A percentile compares a stretch with the other conserved stretches of the same genome.
These are phyloP conservation scores for Tympanopsis confertula DNA, from an alignment of 2,329 filamentous ascomycete genomes.

Conservation along the genomic window DNA sequence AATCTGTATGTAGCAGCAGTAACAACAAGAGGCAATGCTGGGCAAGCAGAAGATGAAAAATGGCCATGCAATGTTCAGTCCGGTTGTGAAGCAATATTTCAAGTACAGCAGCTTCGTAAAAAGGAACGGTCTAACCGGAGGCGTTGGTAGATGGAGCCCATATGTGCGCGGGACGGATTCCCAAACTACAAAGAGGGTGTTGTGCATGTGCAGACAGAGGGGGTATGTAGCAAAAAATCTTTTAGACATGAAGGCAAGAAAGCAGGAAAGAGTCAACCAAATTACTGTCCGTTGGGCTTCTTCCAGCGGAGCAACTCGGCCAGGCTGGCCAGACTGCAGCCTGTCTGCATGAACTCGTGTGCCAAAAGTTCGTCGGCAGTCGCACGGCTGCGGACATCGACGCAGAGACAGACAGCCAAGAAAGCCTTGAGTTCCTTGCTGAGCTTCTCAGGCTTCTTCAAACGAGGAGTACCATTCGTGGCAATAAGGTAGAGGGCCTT, in stretches of 20 bases:
- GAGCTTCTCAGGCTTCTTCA: slow-evolving; percentile 97
- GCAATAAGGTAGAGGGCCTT: slow-evolving; percentile 97
- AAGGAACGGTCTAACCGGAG: background rate
- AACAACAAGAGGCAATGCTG: no score
- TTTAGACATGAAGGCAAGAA: no score
- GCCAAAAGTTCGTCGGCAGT: slow-evolving; percentile 80
- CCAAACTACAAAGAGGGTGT: no score
- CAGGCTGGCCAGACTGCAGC: slow-evolving; percentile 72
- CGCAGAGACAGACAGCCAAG: slow-evolving; percentile 88
- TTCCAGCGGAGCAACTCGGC: slow-evolving; percentile 83
- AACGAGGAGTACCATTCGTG: slow-evolving; percentile 87
- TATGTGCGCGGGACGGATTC: background rate
- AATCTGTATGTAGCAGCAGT: no score
- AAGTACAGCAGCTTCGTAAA: no score
- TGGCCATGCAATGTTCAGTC: no score
- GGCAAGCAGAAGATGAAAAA: no score
- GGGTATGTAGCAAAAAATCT: no score
- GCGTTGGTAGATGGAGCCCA: background rate
- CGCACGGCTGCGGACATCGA: slow-evolving; percentile 88
- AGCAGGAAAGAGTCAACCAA: no score
- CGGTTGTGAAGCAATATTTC: no score
- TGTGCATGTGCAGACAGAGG: no score
- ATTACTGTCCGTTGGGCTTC: slow-evolving; percentile 50
- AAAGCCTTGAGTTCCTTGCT: slow-evolving; percentile 97
- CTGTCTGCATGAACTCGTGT: slow-evolving; percentile 89